These are phyloP conservation scores for Aethionema arabicum DNA, from an alignment of 345 rosid genomes.

Conservation along the genomic window DNA sequence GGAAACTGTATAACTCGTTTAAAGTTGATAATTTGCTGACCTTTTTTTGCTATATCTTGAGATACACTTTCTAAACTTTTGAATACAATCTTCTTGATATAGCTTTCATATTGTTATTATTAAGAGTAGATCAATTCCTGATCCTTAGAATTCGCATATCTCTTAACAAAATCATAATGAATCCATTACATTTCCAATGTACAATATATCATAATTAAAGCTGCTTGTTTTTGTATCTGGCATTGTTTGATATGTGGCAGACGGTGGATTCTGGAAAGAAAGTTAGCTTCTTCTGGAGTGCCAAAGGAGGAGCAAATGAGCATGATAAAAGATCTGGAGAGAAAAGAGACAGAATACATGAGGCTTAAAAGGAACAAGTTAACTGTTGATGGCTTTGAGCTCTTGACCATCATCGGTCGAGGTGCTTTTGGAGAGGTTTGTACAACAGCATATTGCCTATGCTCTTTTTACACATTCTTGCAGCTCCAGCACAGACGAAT, in stretches of 20 bases:
- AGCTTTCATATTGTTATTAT: background rate
- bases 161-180: background rate
- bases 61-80: background rate
- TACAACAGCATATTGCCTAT: conserved; percentile 15
- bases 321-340: conserved; percentile 89
- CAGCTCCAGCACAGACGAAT: background rate
- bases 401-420: conserved; percentile 69
- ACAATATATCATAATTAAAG: background rate
- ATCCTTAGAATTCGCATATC: conserved; percentile 4
- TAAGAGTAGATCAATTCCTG: conserved; percentile 5
- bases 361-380: conserved; percentile 92
- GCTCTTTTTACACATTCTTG: conserved; percentile 7
- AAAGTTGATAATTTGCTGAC: background rate
- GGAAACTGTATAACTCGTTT: background rate
- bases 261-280: conserved; percentile 92
- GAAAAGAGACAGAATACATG: conserved; percentile 94
- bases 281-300: conserved; percentile 81
- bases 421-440: conserved; percentile 98
- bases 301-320: conserved; percentile 84
- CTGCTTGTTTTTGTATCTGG: conserved; percentile 10
- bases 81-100: background rate
- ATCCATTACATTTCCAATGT: background rate
- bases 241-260: conserved; percentile 47
- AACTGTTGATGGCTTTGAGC: conserved; percentile 93
- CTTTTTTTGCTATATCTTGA: background rate